These are phyloP conservation scores for Tirmania nivea DNA, from an alignment of 495 filamentous ascomycete species.

Conservation along the genomic window DNA sequence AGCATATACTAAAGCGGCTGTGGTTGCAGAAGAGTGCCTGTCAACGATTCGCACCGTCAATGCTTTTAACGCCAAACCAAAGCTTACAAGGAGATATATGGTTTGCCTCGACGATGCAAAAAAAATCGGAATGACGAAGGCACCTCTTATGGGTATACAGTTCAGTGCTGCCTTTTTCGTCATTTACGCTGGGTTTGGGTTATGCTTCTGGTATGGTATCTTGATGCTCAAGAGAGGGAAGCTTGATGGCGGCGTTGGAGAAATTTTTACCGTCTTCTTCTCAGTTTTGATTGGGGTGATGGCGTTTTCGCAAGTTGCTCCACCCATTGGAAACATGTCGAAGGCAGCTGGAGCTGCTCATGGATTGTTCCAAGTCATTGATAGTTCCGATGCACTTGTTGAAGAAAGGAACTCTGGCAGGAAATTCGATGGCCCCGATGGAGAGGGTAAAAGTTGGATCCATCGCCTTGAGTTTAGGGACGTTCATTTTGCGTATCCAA, in stretches of 20 bases:
- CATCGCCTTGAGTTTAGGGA: not conserved
- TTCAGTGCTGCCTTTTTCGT: conserved; percentile 11
- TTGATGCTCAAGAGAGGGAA: conserved; percentile 21
- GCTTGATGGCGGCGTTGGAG: conserved; percentile 23
- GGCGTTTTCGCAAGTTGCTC: conserved; percentile 28
- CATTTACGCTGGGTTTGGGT: conserved; percentile 20
- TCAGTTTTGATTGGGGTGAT: conserved; percentile 34
- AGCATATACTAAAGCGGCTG: conserved; percentile 37
- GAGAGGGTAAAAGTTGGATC: conserved; percentile 6
- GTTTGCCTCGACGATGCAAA: conserved; percentile 36
- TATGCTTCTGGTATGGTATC: conserved; percentile 26
- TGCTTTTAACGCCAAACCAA: conserved; percentile 39
- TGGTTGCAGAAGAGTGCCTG: conserved; percentile 36
- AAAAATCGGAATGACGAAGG: conserved; percentile 29
- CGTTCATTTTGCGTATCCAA: not conserved
- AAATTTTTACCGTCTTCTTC: conserved; percentile 35
- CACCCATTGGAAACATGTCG: conserved; percentile 28
- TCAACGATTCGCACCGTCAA: conserved; percentile 36
- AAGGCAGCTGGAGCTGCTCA: conserved; percentile 32
- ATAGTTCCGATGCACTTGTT: conserved; percentile 3
- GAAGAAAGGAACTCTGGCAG: conserved; percentile 3
- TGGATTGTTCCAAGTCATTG: conserved; percentile 30
- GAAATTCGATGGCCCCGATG: not conserved
- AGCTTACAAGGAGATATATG: conserved; percentile 30
- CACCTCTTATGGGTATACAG: conserved; percentile 27